phyloP scores from a whole-genome alignment of 495 filamentous ascomycete species.

The Penicillium silybi region DNA sequence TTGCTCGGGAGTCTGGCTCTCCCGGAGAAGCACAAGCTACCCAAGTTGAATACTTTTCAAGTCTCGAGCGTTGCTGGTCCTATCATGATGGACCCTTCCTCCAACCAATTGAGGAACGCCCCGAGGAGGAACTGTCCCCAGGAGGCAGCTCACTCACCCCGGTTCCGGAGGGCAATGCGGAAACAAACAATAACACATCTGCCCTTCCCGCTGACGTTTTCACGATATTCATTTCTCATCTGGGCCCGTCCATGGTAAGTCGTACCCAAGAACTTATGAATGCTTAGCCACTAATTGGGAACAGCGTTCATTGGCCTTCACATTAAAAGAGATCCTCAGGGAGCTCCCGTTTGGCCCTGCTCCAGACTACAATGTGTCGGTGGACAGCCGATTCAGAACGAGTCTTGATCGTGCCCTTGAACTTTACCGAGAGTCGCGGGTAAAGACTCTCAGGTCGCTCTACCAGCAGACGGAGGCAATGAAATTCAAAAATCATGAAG shows the following conservation, averaged over 20 bases:
- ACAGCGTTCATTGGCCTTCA: constrained; percentile 83
- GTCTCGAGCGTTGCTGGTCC: constrained; percentile 33
- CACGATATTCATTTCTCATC: constrained; percentile 74
- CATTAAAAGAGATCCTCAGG: constrained; percentile 79
- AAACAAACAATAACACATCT: constrained; percentile 13
- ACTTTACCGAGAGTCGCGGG: constrained; percentile 69
- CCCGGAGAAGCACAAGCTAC: constrained; percentile 6
- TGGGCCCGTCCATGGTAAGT: constrained; percentile 84
- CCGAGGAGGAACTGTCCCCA: constrained; percentile 54
- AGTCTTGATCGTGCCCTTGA: constrained; percentile 76
- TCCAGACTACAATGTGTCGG: constrained; percentile 60
- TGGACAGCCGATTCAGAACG: constrained; percentile 72
- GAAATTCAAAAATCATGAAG: constrained; percentile 57
- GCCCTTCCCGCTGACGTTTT: constrained; percentile 75
- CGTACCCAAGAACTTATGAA: neutral
- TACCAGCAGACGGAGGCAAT: constrained; percentile 73
- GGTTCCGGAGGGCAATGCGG: constrained; percentile 10
- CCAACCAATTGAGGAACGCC: constrained; percentile 62
- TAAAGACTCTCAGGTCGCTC: constrained; percentile 68
- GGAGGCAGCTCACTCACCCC: constrained; percentile 14
- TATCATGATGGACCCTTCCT: constrained; percentile 44
- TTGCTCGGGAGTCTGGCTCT: constrained; percentile 18
- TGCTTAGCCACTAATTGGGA: constrained; percentile 13
- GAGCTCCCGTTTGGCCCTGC: constrained; percentile 74
- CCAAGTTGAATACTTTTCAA: constrained; percentile 11